Percentiles rank a stretch among this genome's conserved stretches.
Conservation (phyloP, 2,329 filamentous ascomycete genomes). For the Neopestalotiopsis sp. region DNA sequence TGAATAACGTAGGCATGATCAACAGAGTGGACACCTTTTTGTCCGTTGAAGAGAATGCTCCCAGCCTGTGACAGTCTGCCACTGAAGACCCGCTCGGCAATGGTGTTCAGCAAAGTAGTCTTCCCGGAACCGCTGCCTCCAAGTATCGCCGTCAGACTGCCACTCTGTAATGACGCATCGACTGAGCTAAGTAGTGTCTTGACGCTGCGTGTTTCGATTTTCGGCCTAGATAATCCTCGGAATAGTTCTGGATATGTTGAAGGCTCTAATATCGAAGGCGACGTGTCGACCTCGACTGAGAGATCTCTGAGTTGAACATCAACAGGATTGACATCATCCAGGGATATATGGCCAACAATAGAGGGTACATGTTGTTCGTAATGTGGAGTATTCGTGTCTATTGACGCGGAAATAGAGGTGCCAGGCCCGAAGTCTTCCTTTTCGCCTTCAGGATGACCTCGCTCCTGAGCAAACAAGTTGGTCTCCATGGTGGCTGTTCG, state of each 20-base stretch:
- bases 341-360: slow-evolving; percentile 18
- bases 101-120: slow-evolving; percentile 72
- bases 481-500: background rate
- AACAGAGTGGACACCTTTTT: slow-evolving; percentile 56
- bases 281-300: slow-evolving; percentile 62
- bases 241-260: slow-evolving; percentile 50
- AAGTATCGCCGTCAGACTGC: slow-evolving; percentile 76
- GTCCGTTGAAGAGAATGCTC: slow-evolving; percentile 65
- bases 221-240: slow-evolving; percentile 39
- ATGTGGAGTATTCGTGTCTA: slow-evolving; percentile 13
- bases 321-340: slow-evolving; percentile 48
- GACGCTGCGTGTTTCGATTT: slow-evolving; percentile 34
- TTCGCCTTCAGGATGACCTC: background rate
- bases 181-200: slow-evolving; percentile 68
- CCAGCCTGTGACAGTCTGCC: slow-evolving; percentile 58
- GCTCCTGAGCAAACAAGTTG: background rate
- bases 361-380: slow-evolving; percentile 2
- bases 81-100: slow-evolving; percentile 72
- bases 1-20: slow-evolving; percentile 77
- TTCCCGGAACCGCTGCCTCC: slow-evolving; percentile 78
- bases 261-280: slow-evolving; percentile 58
- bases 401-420: slow-evolving; percentile 18
- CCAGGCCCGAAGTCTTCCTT: slow-evolving; percentile 16
- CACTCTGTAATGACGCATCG: slow-evolving; percentile 66
- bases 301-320: slow-evolving; percentile 52